These are phyloP conservation scores for Rubroboletus pulcherrimus DNA, from an alignment of 768 basidiomycete genomes.

Conservation along the genomic window DNA sequence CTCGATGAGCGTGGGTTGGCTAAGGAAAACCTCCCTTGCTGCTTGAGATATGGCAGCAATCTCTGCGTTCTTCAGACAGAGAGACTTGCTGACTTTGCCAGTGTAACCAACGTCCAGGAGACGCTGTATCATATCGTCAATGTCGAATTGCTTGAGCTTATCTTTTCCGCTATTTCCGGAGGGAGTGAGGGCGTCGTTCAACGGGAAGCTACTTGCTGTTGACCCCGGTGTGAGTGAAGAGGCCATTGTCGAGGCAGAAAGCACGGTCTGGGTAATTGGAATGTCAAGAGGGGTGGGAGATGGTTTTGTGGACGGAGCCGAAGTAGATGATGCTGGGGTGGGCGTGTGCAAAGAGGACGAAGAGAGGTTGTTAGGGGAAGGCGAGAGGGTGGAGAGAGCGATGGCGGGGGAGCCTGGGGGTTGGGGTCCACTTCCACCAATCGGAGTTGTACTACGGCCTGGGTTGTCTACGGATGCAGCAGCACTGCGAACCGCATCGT, in stretches of 20 bases:
- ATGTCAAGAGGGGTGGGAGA: slow-evolving; percentile 66
- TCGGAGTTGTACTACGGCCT: slow-evolving; percentile 31
- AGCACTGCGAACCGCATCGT: slow-evolving; percentile 31
- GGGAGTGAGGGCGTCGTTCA: slow-evolving; percentile 34
- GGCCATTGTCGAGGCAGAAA: slow-evolving; percentile 60
- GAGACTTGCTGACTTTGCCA: slow-evolving; percentile 95
- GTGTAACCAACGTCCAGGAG: slow-evolving; percentile 96
- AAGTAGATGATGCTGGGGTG: slow-evolving; percentile 6
- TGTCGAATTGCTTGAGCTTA: slow-evolving; percentile 72
- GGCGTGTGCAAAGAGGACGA: slow-evolving; percentile 37
- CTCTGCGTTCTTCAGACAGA: slow-evolving; percentile 94
- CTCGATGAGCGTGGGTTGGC: slow-evolving; percentile 95
- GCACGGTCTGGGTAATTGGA: slow-evolving; percentile 79
- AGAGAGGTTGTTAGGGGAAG: slow-evolving; percentile 37
- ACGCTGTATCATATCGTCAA: slow-evolving; percentile 97
- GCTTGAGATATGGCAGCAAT: slow-evolving; percentile 93
- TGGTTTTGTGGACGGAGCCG: slow-evolving; percentile 34
- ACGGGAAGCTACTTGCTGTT: slow-evolving; percentile 36
- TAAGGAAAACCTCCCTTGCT: slow-evolving; percentile 93
- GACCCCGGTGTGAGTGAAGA: slow-evolving; percentile 51
- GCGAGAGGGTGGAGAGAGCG: slow-evolving; percentile 38
- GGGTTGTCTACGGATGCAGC: slow-evolving; percentile 33
- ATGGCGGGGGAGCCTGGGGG: slow-evolving; percentile 27
- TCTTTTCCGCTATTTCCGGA: slow-evolving; percentile 46
- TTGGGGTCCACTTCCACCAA: slow-evolving; percentile 40